phyloP scores from a whole-genome alignment of 495 filamentous ascomycete species.

The Hyaloscypha finlandica region DNA sequence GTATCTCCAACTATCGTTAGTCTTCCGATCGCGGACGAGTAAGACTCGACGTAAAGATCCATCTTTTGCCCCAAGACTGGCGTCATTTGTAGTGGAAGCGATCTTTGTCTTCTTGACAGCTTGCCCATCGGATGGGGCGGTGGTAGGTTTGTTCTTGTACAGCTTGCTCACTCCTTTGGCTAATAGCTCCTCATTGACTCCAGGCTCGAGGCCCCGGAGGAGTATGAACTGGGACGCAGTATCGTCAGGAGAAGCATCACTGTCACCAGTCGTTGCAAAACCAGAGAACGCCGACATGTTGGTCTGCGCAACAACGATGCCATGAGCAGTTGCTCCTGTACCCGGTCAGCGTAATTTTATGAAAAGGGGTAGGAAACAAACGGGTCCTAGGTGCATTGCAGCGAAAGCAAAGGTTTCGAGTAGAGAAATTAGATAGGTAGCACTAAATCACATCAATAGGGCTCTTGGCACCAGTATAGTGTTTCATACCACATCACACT shows the following conservation, averaged over 20 bases:
- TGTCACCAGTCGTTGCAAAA: conserved; percentile 70
- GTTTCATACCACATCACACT: conserved; percentile 64
- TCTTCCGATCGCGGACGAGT: conserved; percentile 73
- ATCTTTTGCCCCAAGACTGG: conserved; percentile 73
- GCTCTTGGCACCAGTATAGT: conserved; percentile 1
- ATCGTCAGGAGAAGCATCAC: conserved; percentile 74
- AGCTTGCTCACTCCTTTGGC: conserved; percentile 81
- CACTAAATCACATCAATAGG: conserved; percentile 54
- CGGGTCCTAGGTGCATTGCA: conserved; percentile 72
- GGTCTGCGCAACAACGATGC: conserved; percentile 27
- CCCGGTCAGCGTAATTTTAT: conserved; percentile 10
- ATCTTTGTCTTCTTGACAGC: conserved; percentile 62
- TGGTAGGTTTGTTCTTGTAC: conserved; percentile 56
- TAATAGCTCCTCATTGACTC: conserved; percentile 75
- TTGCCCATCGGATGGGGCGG: conserved; percentile 41
- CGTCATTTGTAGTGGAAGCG: conserved; percentile 71
- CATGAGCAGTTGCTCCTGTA: conserved; percentile 34
- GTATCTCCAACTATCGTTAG: conserved; percentile 80
- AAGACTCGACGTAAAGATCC: conserved; percentile 77
- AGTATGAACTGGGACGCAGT: conserved; percentile 81
- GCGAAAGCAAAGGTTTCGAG: conserved; percentile 69
- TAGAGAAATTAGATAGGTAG: conserved; percentile 68
- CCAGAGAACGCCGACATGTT: conserved; percentile 33
- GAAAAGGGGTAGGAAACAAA: conserved; percentile 41
- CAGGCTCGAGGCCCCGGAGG: conserved; percentile 70